A percentile compares a stretch with the other conserved stretches of the same genome.
phyloP scores from a whole-genome alignment of 2,329 filamentous ascomycete genomes.

The Clarireedia monteithiana region DNA sequence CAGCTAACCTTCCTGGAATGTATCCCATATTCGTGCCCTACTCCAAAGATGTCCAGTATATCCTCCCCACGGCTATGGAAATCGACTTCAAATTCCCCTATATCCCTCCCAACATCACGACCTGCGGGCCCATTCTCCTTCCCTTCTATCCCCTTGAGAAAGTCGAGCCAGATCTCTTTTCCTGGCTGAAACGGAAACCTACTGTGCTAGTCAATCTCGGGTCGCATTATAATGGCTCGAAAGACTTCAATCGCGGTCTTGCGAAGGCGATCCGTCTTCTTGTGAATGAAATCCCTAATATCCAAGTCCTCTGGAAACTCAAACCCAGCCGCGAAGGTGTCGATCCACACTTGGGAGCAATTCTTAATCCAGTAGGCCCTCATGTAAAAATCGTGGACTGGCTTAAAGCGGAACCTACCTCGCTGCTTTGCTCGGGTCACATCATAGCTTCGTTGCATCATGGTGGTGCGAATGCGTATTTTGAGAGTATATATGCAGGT shows the following conservation, averaged over 20 bases:
- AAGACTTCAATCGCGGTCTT: slow-evolving; percentile 32
- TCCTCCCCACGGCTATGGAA: slow-evolving; percentile 18
- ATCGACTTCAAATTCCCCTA: slow-evolving; percentile 34
- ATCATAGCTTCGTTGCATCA: slow-evolving; percentile 33
- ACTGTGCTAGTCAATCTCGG: slow-evolving; percentile 44
- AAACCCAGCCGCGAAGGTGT: slow-evolving; percentile 14
- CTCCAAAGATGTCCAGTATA: slow-evolving; percentile 25
- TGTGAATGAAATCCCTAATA: slow-evolving; percentile 25
- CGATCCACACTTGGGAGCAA: slow-evolving; percentile 2
- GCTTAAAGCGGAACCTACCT: slow-evolving; percentile 33
- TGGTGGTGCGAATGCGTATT: slow-evolving; percentile 35
- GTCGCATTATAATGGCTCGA: slow-evolving; percentile 24
- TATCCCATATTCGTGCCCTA: slow-evolving; percentile 26
- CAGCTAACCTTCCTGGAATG: slow-evolving; percentile 19
- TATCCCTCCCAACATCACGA: slow-evolving; percentile 34
- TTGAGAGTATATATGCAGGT: slow-evolving; percentile 35
- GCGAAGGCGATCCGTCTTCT: slow-evolving; percentile 31
- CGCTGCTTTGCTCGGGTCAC: slow-evolving; percentile 31
- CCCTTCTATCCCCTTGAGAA: slow-evolving; percentile 28
- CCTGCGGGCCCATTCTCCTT: slow-evolving; percentile 41
- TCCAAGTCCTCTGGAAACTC: slow-evolving; percentile 33
- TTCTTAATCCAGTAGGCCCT: slow-evolving; percentile 12
- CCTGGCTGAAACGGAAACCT: slow-evolving; percentile 36
- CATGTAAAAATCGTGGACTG: slow-evolving; percentile 34
- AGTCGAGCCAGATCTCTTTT: slow-evolving; percentile 34